Percentiles rank a stretch among this genome's conserved stretches.
phyloP scores from a whole-genome alignment of 2,329 filamentous ascomycete genomes.

The Fusarium sp. region DNA sequence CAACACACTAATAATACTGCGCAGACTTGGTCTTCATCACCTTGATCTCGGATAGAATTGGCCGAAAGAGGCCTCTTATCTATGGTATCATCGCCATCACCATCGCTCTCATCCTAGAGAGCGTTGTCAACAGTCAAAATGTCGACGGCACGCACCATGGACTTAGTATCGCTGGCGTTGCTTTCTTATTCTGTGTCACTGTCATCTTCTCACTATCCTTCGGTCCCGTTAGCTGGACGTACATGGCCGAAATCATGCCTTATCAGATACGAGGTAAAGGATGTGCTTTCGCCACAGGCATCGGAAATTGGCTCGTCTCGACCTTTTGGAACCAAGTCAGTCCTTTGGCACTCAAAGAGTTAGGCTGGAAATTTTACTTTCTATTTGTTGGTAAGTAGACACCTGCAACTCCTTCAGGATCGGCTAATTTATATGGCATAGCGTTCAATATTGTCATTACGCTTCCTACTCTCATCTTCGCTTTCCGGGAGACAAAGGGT shows the following conservation, averaged over 20 bases:
- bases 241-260: slow-evolving; percentile 71
- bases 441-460: slow-evolving; percentile 50
- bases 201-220: slow-evolving; percentile 66
- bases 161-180: slow-evolving; percentile 67
- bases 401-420: slow-evolving; percentile 44
- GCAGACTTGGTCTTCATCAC: slow-evolving; percentile 66
- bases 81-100: slow-evolving; percentile 70
- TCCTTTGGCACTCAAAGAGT: slow-evolving; percentile 59
- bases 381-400: slow-evolving; percentile 49
- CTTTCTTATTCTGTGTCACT: slow-evolving; percentile 68
- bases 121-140: slow-evolving; percentile 64
- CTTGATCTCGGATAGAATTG: slow-evolving; percentile 69
- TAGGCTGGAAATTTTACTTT: slow-evolving; percentile 54
- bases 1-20: not conserved
- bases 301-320: slow-evolving; percentile 45
- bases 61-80: slow-evolving; percentile 73
- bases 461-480: slow-evolving; percentile 57
- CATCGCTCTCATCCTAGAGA: slow-evolving; percentile 68
- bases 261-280: slow-evolving; percentile 65
- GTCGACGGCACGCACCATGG: slow-evolving; percentile 50
- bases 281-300: slow-evolving; percentile 43
- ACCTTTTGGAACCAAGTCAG: slow-evolving; percentile 69
- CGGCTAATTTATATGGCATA: slow-evolving; percentile 49
- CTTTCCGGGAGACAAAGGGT: slow-evolving; percentile 66
- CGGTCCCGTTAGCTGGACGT: slow-evolving; percentile 67